Conservation (phyloP, 2,329 filamentous ascomycete genomes). For the Calonectria pseudoreteaudii region DNA sequence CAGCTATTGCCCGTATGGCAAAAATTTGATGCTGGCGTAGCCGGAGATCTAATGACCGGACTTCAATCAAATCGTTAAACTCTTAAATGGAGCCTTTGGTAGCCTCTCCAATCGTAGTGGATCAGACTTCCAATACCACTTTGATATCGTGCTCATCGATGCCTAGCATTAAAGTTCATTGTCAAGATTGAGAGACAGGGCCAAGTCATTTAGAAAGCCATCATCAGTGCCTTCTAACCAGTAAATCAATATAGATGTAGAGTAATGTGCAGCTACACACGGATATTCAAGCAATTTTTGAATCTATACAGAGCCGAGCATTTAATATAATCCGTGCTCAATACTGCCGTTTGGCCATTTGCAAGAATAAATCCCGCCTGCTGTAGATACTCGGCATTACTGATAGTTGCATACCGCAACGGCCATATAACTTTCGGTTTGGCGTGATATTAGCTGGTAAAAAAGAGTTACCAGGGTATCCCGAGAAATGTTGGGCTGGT, state of each 20-base stretch:
- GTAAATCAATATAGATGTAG: neutral
- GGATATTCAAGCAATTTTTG: accelerated
- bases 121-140: conserved; percentile 4
- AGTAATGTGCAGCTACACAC: neutral
- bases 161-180: no score
- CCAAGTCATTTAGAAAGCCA: no score
- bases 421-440: neutral
- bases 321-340: neutral
- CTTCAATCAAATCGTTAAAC: neutral
- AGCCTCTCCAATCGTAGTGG: neutral
- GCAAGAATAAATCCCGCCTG: neutral
- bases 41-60: conserved; percentile 6
- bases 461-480: neutral
- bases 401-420: neutral
- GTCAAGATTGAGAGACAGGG: no score
- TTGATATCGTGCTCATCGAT: no score
- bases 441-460: neutral
- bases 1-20: conserved; percentile 46
- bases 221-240: neutral
- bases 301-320: neutral
- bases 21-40: conserved; percentile 61
- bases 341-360: neutral
- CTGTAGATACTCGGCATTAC: neutral
- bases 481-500: neutral
- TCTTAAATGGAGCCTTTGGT: neutral